phyloP scores from a whole-genome alignment of 2,329 filamentous ascomycete genomes.

The Fusarium irregulare region DNA sequence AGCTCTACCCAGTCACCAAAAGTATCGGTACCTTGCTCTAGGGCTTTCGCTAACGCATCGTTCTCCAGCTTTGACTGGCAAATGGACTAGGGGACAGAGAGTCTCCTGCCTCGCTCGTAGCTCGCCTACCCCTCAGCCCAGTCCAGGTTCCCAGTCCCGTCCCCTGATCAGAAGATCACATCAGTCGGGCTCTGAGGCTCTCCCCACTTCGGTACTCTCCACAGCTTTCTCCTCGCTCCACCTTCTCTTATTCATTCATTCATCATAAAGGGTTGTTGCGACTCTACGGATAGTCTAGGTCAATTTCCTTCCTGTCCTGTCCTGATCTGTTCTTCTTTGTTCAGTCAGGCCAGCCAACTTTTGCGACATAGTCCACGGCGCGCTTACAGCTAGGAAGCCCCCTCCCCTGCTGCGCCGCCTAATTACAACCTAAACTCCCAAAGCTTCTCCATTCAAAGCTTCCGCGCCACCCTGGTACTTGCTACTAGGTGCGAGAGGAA shows the following conservation, averaged over 20 bases:
- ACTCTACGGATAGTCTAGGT: conserved; percentile 9
- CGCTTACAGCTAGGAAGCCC: conserved; percentile 29
- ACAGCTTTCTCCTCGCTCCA: conserved; percentile 32
- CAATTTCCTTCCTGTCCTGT: conserved; percentile 26
- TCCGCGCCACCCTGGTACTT: conserved; percentile 30
- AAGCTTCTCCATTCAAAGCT: conserved; percentile 35
- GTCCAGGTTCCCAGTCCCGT: conserved; percentile 8
- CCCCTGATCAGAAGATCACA: conserved; percentile 40
- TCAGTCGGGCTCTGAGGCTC: conserved; percentile 29
- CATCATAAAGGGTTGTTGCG: conserved; percentile 33
- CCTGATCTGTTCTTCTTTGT: neutral
- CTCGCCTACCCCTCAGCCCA: conserved; percentile 31
- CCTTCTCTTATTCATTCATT: conserved; percentile 22
- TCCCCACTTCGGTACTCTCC: conserved; percentile 37
- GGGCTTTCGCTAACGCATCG: conserved; percentile 39
- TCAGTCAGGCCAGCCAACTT: conserved; percentile 7
- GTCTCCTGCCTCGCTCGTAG: conserved; percentile 24
- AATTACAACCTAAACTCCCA: conserved; percentile 11
- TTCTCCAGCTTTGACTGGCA: conserved; percentile 42
- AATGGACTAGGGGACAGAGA: conserved; percentile 37
- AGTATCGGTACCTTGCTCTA: conserved; percentile 43
- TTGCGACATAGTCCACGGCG: conserved; percentile 11
- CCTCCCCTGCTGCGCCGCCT: conserved; percentile 39
- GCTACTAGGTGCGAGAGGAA: conserved; percentile 26
- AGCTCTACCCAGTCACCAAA: conserved; percentile 26